Conservation (phyloP, 2,329 filamentous ascomycete species). For the Teratosphaeria viscida region DNA sequence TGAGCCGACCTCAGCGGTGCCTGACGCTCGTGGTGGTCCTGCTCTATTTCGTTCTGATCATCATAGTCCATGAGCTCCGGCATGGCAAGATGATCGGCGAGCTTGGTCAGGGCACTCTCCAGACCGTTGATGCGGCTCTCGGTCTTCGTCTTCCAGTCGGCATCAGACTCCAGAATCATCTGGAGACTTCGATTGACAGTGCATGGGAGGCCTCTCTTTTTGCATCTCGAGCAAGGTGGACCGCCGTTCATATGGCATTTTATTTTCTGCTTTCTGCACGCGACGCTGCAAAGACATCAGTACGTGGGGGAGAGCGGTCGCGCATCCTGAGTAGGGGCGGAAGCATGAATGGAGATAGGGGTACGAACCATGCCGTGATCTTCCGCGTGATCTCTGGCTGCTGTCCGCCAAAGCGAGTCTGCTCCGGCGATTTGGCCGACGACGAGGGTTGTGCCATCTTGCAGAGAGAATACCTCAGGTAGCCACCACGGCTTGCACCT, state of each 20-base stretch:
- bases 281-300: slow-evolving; percentile 17
- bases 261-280: slow-evolving; percentile 32
- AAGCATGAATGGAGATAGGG: background rate
- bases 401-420: background rate
- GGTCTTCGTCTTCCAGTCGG: slow-evolving; percentile 31
- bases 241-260: slow-evolving; percentile 32
- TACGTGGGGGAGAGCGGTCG: background rate
- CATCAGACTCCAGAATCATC: slow-evolving; percentile 32
- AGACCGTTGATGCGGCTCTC: slow-evolving; percentile 28
- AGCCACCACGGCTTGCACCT: background rate
- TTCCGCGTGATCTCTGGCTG: slow-evolving; percentile 20
- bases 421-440: background rate
- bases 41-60: slow-evolving; percentile 10
- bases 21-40: slow-evolving; percentile 3
- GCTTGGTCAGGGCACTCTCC: slow-evolving; percentile 26
- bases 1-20: slow-evolving; percentile 4
- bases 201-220: slow-evolving; percentile 29
- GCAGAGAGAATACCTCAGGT: background rate
- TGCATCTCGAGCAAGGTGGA: slow-evolving; percentile 30
- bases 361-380: slow-evolving; percentile 22
- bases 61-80: slow-evolving; percentile 15
- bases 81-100: slow-evolving; percentile 12
- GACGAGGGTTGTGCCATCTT: background rate
- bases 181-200: slow-evolving; percentile 33
- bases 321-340: background rate